These are phyloP conservation scores for Bimuria novae-zelandiae DNA, from an alignment of 2,329 filamentous ascomycete genomes.

Conservation along the genomic window DNA sequence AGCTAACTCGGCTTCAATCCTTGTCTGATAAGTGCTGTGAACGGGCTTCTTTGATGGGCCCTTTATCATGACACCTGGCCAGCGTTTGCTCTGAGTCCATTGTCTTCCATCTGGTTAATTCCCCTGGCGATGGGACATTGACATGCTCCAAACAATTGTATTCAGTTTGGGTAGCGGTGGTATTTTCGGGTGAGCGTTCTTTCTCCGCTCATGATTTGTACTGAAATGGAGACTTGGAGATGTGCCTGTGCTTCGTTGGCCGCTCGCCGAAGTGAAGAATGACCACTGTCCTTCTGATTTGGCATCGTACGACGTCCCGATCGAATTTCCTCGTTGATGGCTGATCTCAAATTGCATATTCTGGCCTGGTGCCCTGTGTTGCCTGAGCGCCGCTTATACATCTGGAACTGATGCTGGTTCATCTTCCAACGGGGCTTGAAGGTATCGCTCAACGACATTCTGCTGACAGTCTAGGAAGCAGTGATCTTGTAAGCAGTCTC, in stretches of 20 bases:
- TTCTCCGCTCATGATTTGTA: constrained; percentile 16
- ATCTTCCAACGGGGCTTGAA: constrained; percentile 31
- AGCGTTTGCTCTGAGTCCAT: constrained; percentile 23
- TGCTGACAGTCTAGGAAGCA: constrained; percentile 21
- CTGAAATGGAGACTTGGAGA: constrained; percentile 23
- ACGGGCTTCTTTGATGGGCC: constrained; percentile 16
- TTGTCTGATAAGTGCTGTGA: constrained; percentile 23
- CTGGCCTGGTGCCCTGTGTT: constrained; percentile 15
- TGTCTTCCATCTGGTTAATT: constrained; percentile 11
- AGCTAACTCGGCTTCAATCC: constrained; percentile 23
- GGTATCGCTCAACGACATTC: constrained; percentile 35
- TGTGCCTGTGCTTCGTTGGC: constrained; percentile 25
- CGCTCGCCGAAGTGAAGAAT: constrained; percentile 30
- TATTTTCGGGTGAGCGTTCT: constrained; percentile 7
- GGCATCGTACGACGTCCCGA: constrained; percentile 28
- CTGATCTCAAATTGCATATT: not conserved
- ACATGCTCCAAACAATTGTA: not conserved
- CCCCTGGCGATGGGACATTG: not conserved
- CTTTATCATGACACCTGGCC: constrained; percentile 21
- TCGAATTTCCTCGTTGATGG: constrained; percentile 13
- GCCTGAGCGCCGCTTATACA: constrained; percentile 28
- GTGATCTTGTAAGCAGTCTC: constrained; percentile 15
- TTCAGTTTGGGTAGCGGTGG: constrained; percentile 5
- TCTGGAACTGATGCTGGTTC: constrained; percentile 32
- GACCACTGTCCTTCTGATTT: constrained; percentile 29